Conservation (phyloP, 2,329 filamentous ascomycete species). For the Aspergillaceae sp. region DNA sequence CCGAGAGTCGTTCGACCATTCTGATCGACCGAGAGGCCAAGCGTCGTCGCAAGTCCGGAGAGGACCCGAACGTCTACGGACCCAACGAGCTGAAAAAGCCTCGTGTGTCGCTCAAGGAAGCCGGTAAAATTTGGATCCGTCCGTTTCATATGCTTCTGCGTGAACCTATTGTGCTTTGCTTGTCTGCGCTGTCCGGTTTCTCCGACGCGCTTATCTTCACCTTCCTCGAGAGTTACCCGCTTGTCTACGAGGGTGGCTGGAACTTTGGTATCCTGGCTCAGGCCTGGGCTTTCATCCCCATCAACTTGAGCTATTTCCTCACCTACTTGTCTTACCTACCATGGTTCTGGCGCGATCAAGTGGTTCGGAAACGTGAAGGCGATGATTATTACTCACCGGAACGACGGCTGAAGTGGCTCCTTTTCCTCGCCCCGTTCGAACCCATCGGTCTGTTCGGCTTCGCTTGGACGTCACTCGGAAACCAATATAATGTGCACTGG, state of each 20-base stretch:
- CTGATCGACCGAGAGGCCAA: conserved; percentile 51
- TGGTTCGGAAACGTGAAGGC: conserved; percentile 32
- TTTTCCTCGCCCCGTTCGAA: conserved; percentile 53
- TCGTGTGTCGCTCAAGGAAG: conserved; percentile 39
- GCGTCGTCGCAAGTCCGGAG: conserved; percentile 41
- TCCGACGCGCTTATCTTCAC: conserved; percentile 62
- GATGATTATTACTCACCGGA: conserved; percentile 51
- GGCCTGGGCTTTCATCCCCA: conserved; percentile 56
- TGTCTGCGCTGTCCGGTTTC: conserved; percentile 63
- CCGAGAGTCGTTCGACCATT: conserved; percentile 49
- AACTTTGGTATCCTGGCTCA: conserved; percentile 49
- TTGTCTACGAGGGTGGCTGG: conserved; percentile 51
- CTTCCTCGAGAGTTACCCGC: conserved; percentile 50
- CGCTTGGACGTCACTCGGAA: conserved; percentile 56
- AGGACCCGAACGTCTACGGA: conserved; percentile 56
- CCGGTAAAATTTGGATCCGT: conserved; percentile 45
- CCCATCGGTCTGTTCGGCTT: conserved; percentile 62
- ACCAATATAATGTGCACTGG: conserved; percentile 55
- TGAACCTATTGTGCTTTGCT: conserved; percentile 61
- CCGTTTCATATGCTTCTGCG: conserved; percentile 64
- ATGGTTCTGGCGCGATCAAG: conserved; percentile 37
- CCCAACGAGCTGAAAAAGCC: conserved; percentile 42
- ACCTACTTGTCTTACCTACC: conserved; percentile 50
- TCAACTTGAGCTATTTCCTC: conserved; percentile 58
- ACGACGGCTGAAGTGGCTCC: conserved; percentile 56